Base-by-base conservation (phyloP, 331 rosid genomes). In the Quercus tomentella region DNA sequence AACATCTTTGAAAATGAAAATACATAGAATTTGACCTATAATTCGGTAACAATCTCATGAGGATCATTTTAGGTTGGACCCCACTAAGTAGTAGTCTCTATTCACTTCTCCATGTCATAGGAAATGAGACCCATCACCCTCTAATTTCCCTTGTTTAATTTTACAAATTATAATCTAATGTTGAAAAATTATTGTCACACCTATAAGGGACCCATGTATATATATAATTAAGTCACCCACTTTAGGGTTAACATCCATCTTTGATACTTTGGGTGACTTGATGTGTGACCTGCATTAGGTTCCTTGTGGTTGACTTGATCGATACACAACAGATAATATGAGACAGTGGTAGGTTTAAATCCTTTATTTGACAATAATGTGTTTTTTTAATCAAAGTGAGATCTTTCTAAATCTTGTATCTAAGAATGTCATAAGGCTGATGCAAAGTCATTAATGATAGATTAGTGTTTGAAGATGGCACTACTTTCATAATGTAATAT, bases 61-160 rank as follows among this genome's bases (percentile, higher is more conserved):
- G 23, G 80, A 73, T 74, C 90, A 79, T 84, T 79, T 76, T 90
- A 75, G 80, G 81, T 71, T 61, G 90, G 92, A 83, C 81, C 90
- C 92, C 88, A 81, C 82, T 72, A 86, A 76, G 73, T 81, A 79
- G 83, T 84, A 82, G 80, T 68, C 80, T 79, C 77, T 75, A 22
- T 81, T 73, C 78, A 62, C 65, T 77, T 70, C 83, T 60, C 73
- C 80, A 81, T 68, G 84, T 76, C 84, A 61, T 88, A 71, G 76
- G 80, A 84, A 79, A 86, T 55, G 73, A 69, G 79, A 67, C 74
- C 73, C 77, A 56, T 80, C 73, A 83, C 71, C 77, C 25, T 8
- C 28, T 66, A 51, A 15, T 58, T 73, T 82, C 54, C 70, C 65
- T 51, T 41, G 7, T 62, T 20, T 54, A 52, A 89, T 51, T 57